phyloP scores from a whole-genome alignment of 768 basidiomycete species.

The Trametes cinnabarina region DNA sequence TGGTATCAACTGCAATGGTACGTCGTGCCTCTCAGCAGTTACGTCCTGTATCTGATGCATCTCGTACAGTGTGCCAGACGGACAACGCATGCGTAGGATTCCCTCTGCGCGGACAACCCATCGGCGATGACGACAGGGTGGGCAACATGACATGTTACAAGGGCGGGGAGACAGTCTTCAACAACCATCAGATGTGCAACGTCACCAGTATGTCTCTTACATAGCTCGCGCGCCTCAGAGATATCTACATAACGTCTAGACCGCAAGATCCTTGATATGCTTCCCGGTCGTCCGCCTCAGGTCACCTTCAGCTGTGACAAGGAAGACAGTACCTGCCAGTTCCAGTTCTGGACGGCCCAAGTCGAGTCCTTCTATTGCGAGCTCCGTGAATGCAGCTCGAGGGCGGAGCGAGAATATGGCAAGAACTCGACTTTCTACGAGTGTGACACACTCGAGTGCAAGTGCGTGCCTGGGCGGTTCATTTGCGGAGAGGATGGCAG shows the following conservation, averaged over 20 bases:
- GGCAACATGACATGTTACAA: conserved; percentile 91
- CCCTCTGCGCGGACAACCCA: conserved; percentile 52
- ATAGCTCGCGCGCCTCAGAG: background rate
- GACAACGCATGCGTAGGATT: conserved; percentile 80
- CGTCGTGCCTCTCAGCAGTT: conserved; percentile 20
- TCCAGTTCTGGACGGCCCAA: conserved; percentile 98
- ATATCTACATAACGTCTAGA: conserved; percentile 45
- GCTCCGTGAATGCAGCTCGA: conserved; percentile 65
- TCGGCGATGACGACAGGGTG: conserved; percentile 35
- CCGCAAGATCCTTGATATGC: conserved; percentile 90
- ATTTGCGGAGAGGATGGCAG: conserved; percentile 95
- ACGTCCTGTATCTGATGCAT: background rate
- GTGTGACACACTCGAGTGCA: conserved; percentile 85
- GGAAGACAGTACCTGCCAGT: conserved; percentile 64
- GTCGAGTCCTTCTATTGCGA: conserved; percentile 96
- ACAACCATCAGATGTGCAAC: conserved; percentile 96
- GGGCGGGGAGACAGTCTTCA: conserved; percentile 90
- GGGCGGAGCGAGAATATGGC: conserved; percentile 50
- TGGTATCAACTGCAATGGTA: conserved; percentile 97
- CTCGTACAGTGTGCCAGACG: conserved; percentile 72
- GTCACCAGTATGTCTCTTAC: conserved; percentile 77
- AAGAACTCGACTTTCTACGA: conserved; percentile 72
- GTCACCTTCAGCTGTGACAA: conserved; percentile 93
- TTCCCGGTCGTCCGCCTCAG: conserved; percentile 89
- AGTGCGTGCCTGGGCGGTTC: conserved; percentile 91